Evolutionary conservation across 2,329 filamentous ascomycete species (phyloP).

Genomic region (Penicillium hordei): DNA sequence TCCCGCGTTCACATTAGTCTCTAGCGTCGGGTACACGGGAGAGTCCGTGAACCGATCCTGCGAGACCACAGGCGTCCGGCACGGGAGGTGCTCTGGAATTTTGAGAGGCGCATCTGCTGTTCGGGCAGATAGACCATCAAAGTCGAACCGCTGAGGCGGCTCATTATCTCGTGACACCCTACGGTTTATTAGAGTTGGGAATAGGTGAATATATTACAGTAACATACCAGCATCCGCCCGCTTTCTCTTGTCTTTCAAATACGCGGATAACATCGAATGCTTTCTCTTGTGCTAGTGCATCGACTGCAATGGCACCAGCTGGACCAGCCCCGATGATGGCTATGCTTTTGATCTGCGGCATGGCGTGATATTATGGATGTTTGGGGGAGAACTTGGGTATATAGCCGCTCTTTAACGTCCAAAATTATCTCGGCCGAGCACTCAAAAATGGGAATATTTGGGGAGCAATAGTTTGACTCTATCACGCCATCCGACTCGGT

Average conservation of each 20-base stretch:
- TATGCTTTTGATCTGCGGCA: slow-evolving; percentile 42
- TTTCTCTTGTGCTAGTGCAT: slow-evolving; percentile 60
- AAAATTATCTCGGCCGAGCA: slow-evolving; percentile 20
- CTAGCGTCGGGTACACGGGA: slow-evolving; percentile 62
- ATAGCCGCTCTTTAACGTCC: background rate
- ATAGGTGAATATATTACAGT: background rate
- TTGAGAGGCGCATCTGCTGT: slow-evolving; percentile 52
- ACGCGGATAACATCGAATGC: slow-evolving; percentile 60
- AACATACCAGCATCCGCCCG: slow-evolving; percentile 62
- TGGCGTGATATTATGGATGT: background rate
- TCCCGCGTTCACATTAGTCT: slow-evolving; percentile 62
- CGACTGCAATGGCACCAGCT: slow-evolving; percentile 59
- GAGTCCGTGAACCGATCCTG: slow-evolving; percentile 58
- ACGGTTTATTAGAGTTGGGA: background rate
- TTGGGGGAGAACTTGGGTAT: background rate
- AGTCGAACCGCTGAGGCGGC: slow-evolving; percentile 46
- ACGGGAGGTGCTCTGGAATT: slow-evolving; percentile 52
- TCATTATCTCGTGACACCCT: slow-evolving; percentile 35
- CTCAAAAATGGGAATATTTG: slow-evolving; percentile 1
- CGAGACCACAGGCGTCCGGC: slow-evolving; percentile 42
- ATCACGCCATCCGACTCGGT: slow-evolving; percentile 22
- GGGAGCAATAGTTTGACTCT: slow-evolving; percentile 10
- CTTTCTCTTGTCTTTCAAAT: slow-evolving; percentile 60
- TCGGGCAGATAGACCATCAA: slow-evolving; percentile 50
- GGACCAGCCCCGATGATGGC: slow-evolving; percentile 64